Base-by-base conservation (phyloP, 1,139 yeast genomes). In the Petasospora rhodanensis region DNA sequence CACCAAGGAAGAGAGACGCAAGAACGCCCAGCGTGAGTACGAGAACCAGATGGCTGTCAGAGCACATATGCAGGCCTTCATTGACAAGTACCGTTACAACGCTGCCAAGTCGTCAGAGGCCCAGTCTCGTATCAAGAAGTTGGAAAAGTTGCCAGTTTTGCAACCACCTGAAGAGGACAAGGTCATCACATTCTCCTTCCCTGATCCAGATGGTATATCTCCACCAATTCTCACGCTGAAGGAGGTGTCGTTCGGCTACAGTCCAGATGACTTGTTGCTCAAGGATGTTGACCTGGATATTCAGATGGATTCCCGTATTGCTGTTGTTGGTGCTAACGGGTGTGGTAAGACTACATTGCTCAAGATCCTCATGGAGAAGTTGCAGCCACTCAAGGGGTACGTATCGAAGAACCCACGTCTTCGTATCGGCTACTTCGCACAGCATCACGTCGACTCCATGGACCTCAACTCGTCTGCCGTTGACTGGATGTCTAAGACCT, bases 391-490 rank as follows among this genome's bases (percentile, higher is more conserved):
- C 27, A 66, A 64, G 9, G 99, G 99, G 38, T 68, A 71, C 39
- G 82, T 89, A 13, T 71, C 84, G 19, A 74, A 78, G 45, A 89
- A 91, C 54, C 83, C 94, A 25, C 73, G 97, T 51, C 66, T 91
- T 47, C 75, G 98, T 62, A 82, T 91, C 32, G 98, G 96, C 14
- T 93, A 93, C 61, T 91, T 91, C 66, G 97, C 99, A n/a, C 99
- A 91, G 65, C 98, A 91, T 58, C 98, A 91, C 55, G 95, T 91
- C 46, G 99, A 91, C 54, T 82, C 91, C n/a, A 85, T 91, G 96
- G 98, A 91, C 54, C 66, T 89, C 49, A 68, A 62, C n/a, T 64
- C 77, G 31, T 82, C 87, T 38, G 96, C 98, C 0, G 96, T 91
- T 7, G 79, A 82, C 35, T 91, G 97, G 96, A 76, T 91, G 87